Conservation (phyloP, 495 filamentous ascomycete species). For the Amniculicola lignicola region DNA sequence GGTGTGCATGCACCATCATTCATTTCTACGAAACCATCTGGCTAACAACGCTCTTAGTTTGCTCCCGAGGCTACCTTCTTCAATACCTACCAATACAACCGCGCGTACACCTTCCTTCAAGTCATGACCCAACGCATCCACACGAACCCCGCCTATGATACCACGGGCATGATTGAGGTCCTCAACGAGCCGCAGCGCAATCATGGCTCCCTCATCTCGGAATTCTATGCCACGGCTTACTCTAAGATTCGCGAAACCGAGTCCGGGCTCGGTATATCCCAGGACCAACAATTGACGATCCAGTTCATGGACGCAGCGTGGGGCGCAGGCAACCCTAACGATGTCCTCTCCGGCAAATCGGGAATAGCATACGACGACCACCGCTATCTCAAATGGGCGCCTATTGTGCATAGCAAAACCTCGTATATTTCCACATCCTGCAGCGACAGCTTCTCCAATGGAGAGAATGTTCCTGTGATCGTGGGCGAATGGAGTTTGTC, state of each 20-base stretch:
- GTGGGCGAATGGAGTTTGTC: constrained; percentile 59
- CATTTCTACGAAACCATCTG: not conserved
- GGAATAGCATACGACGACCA: constrained; percentile 54
- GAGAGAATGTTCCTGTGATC: constrained; percentile 48
- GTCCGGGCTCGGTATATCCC: constrained; percentile 38
- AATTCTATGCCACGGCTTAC: constrained; percentile 52
- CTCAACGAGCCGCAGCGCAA: constrained; percentile 56
- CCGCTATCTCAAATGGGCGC: constrained; percentile 55
- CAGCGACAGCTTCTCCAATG: constrained; percentile 45
- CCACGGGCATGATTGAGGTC: constrained; percentile 59
- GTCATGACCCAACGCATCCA: constrained; percentile 59
- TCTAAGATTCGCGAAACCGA: constrained; percentile 49
- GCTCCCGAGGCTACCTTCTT: constrained; percentile 54
- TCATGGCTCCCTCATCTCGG: constrained; percentile 38
- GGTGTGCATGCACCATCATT: constrained; percentile 25
- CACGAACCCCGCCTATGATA: constrained; percentile 49
- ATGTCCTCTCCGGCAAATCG: constrained; percentile 42
- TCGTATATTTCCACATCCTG: constrained; percentile 53
- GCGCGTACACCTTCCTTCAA: constrained; percentile 56
- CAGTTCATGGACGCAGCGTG: constrained; percentile 57
- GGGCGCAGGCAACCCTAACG: constrained; percentile 51
- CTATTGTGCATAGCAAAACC: constrained; percentile 43
- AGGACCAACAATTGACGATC: constrained; percentile 49
- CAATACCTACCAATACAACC: constrained; percentile 53
- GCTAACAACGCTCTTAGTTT: constrained; percentile 26